A percentile compares a stretch with the other conserved stretches of the same genome.
Evolutionary conservation across 148 eudicot species (phyloP).

Genomic region (Hydrangea macrophylla): DNA sequence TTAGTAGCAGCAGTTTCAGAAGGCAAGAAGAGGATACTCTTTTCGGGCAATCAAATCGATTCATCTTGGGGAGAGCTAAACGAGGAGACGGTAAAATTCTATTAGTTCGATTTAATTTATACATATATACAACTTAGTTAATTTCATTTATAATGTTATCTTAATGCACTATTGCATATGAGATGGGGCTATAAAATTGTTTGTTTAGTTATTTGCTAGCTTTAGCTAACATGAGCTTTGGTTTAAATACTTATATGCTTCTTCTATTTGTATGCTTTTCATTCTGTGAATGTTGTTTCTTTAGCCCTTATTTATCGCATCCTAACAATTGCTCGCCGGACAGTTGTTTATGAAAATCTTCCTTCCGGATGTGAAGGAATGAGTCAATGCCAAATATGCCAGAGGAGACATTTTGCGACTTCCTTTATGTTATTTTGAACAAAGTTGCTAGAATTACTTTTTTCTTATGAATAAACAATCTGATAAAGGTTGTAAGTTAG

Average conservation of each 20-base stretch:
- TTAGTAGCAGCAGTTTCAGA: constrained; percentile 35
- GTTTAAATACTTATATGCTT: no score
- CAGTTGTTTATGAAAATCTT: no score
- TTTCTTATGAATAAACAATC: no score
- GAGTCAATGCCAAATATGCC: no score
- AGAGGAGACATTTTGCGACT: no score
- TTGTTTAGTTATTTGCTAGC: not conserved
- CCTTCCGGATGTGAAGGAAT: no score
- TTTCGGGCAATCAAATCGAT: constrained; percentile 31
- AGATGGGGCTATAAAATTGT: not conserved
- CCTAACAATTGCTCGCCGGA: no score
- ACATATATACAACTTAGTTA: not conserved
- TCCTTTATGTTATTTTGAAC: no score
- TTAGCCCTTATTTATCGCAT: no score
- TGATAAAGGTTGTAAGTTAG: no score
- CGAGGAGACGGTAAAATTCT: constrained; percentile 51
- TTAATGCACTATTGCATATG: not conserved
- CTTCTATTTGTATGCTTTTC: not conserved
- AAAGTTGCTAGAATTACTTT: no score
- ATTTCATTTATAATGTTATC: not conserved
- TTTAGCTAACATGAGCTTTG: not conserved
- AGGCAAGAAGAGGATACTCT: constrained; percentile 28
- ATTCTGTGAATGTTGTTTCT: no score
- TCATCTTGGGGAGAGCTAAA: constrained; percentile 37
- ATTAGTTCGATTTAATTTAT: not conserved